Percentiles rank a stretch among this genome's conserved stretches.
Conservation (phyloP, 2,329 filamentous ascomycete genomes). For the Apiospora kogelbergensis region DNA sequence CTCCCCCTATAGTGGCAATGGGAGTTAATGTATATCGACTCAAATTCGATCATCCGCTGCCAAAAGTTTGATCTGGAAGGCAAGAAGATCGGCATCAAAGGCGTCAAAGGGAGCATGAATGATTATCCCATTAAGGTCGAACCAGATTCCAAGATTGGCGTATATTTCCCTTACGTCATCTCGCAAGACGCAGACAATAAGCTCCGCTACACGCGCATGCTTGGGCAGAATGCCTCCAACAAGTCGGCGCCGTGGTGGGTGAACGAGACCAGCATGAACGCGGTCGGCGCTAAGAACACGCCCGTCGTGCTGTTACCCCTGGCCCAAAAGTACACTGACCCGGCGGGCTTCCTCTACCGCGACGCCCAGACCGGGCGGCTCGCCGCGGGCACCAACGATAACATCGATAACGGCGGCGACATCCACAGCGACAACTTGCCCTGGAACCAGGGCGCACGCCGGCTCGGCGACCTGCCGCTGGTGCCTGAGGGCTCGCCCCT, state of each 20-base stretch:
- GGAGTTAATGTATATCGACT: conserved; percentile 24
- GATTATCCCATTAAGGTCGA: conserved; percentile 20
- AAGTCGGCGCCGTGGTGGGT: conserved; percentile 21
- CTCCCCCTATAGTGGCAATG: conserved; percentile 18
- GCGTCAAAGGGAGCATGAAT: conserved; percentile 19
- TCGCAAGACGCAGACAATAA: conserved; percentile 22
- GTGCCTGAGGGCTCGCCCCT: conserved; percentile 19
- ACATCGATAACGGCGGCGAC: conserved; percentile 38
- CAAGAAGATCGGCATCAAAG: conserved; percentile 17
- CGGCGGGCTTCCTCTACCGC: conserved; percentile 15
- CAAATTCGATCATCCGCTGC: conserved; percentile 18
- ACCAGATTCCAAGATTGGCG: conserved; percentile 18
- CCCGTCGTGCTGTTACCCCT: conserved; percentile 12
- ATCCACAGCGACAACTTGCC: conserved; percentile 15
- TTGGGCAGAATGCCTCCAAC: conserved; percentile 17
- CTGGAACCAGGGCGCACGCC: conserved; percentile 4
- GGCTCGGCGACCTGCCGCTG: background rate
- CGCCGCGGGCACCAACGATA: conserved; percentile 38
- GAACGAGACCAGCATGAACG: conserved; percentile 16
- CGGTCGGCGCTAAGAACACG: background rate
- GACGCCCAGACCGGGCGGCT: background rate
- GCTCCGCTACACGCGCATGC: conserved; percentile 22
- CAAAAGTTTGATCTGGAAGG: conserved; percentile 21
- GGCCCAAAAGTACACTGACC: conserved; percentile 3
- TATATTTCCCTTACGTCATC: conserved; percentile 22